Evolutionary conservation across 768 basidiomycete species (phyloP).

Genomic region (Wakefieldia striispora): DNA sequence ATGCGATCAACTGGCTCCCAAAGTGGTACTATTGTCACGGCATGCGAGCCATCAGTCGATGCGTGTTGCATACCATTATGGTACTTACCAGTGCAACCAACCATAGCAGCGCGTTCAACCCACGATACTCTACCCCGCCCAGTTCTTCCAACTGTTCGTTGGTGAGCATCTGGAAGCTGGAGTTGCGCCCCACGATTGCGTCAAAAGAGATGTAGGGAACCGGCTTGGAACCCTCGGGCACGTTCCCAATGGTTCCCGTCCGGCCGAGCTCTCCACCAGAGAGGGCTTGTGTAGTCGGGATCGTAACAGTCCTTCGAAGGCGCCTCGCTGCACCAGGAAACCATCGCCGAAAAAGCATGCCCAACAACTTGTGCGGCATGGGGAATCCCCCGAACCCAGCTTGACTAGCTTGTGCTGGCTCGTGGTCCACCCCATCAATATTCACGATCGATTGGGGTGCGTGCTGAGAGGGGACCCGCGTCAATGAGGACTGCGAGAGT

Average conservation of each 20-base stretch:
- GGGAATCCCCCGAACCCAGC: conserved; percentile 73
- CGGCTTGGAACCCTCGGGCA: conserved; percentile 41
- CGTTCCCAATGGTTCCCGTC: conserved; percentile 17
- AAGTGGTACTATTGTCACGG: conserved; percentile 67
- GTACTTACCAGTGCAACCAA: conserved; percentile 67
- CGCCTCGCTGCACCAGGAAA: conserved; percentile 63
- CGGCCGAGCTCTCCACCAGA: conserved; percentile 30
- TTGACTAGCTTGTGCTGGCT: conserved; percentile 30
- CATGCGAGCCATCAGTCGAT: conserved; percentile 1
- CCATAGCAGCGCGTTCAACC: conserved; percentile 78
- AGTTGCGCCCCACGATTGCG: conserved; percentile 82
- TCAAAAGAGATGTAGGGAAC: conserved; percentile 87
- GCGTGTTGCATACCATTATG: background rate
- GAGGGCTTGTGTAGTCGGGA: conserved; percentile 67
- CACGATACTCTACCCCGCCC: conserved; percentile 91
- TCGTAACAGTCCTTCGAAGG: conserved; percentile 69
- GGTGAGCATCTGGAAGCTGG: conserved; percentile 63
- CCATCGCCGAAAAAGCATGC: conserved; percentile 45
- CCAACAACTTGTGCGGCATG: conserved; percentile 58
- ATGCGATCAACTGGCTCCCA: conserved; percentile 62
- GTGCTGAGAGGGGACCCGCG: conserved; percentile 15
- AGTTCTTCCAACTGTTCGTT: conserved; percentile 86
- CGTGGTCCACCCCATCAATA: conserved; percentile 15
- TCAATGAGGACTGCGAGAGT: conserved; percentile 14
- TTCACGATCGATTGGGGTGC: conserved; percentile 8